Conservation (phyloP, 176 grass and related monocot species). For the Sorghum bicolor region DNA sequence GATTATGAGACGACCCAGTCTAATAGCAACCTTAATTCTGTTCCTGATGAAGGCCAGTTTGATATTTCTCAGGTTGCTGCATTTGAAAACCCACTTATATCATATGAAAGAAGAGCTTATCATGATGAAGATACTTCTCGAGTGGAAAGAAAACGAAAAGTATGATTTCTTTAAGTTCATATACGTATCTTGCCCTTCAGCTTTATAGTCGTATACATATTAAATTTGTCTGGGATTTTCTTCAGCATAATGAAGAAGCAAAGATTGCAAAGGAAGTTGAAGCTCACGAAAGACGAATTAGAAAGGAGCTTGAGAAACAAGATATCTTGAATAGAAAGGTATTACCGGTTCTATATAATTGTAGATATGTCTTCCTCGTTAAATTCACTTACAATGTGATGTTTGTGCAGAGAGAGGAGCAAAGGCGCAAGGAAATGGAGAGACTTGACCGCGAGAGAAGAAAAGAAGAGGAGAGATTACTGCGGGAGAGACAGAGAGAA, state of each 20-base stretch:
- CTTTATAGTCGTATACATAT: too few species aligned
- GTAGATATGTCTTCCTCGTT: too few species aligned
- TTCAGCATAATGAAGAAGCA: slow-evolving; percentile 72
- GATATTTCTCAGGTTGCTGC: slow-evolving; percentile 46
- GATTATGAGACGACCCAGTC: slow-evolving; percentile 59
- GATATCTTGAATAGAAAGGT: slow-evolving; percentile 95
- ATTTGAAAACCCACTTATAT: slow-evolving; percentile 43
- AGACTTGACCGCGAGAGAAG: slow-evolving; percentile 82
- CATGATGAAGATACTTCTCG: slow-evolving; percentile 66
- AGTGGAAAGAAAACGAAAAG: slow-evolving; percentile 84
- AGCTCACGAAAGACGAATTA: slow-evolving; percentile 83
- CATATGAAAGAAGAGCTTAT: slow-evolving; percentile 53
- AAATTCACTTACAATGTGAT: too few species aligned
- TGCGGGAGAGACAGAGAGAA: slow-evolving; percentile 82
- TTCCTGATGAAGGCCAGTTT: slow-evolving; percentile 55
- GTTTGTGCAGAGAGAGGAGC: slow-evolving; percentile 79
- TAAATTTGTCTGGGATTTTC: slow-evolving; percentile 7
- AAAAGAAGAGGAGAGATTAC: slow-evolving; percentile 87
- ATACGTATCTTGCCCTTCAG: too few species aligned
- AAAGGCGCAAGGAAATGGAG: slow-evolving; percentile 83
- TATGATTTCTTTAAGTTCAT: slow-evolving; percentile 37
- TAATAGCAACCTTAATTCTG: slow-evolving; percentile 51
- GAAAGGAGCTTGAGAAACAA: slow-evolving; percentile 94
- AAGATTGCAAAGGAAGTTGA: slow-evolving; percentile 94
- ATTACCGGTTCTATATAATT: too few species aligned